Percentiles rank a stretch among this genome's conserved stretches.
phyloP scores from a whole-genome alignment of 2,329 filamentous ascomycete species.

The Venturia effusa region DNA sequence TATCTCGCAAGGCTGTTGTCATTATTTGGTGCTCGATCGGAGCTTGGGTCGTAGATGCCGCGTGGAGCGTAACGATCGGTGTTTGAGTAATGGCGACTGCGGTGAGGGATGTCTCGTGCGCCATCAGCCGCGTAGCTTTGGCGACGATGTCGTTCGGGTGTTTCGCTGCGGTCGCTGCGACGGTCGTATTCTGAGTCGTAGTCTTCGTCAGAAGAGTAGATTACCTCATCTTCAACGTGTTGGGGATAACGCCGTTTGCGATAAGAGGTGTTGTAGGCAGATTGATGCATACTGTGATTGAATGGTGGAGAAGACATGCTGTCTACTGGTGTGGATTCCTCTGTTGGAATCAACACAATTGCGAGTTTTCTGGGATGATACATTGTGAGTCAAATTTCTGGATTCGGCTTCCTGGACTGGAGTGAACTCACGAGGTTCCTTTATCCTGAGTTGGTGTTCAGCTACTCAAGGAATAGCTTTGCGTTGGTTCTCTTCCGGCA shows the following conservation, averaged over 20 bases:
- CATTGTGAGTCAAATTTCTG: background rate
- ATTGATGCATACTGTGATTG: slow-evolving; percentile 5
- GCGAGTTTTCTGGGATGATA: background rate
- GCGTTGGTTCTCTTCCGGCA: background rate
- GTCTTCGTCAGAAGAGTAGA: background rate
- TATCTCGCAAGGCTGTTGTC: background rate
- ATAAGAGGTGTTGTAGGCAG: background rate
- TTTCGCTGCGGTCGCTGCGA: background rate
- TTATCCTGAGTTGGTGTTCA: background rate
- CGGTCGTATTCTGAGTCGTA: slow-evolving; percentile 1
- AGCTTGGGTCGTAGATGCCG: background rate
- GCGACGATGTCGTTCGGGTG: background rate
- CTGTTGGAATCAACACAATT: background rate
- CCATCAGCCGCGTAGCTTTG: background rate
- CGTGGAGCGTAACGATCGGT: background rate
- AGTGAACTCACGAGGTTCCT: background rate
- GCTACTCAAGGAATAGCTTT: background rate
- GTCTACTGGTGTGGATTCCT: background rate
- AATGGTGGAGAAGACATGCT: background rate
- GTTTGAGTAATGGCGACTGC: background rate
- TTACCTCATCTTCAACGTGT: background rate
- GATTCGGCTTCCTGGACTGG: background rate
- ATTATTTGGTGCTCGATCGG: background rate
- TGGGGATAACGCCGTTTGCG: background rate
- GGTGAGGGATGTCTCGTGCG: background rate